Evolutionary conservation across 352 stramenopile species (phyloP).

Genomic region (Pythium plurisporium): DNA sequence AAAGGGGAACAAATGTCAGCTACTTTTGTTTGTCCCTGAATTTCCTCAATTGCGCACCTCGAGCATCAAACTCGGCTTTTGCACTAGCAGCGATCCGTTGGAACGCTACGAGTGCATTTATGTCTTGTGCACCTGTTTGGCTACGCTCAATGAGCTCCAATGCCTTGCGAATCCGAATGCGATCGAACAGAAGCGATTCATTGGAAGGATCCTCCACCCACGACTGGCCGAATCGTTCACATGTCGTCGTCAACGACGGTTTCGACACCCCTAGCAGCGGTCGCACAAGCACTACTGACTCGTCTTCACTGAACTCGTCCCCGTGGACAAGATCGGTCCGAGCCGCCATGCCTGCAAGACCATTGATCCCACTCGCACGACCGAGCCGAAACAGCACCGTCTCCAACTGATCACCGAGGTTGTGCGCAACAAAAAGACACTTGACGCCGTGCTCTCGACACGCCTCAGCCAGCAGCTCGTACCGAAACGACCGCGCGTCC

Average conservation of each 20-base stretch:
- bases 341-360: constrained; percentile 57
- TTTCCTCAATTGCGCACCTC: too few relatives aligned
- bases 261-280: constrained; percentile 64
- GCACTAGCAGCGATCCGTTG: constrained; percentile 16
- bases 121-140: background rate
- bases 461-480: constrained; percentile 49
- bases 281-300: constrained; percentile 35
- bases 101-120: constrained; percentile 9
- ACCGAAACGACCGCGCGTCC: constrained; percentile 59
- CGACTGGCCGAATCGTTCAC: constrained; percentile 55
- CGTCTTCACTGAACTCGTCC: background rate
- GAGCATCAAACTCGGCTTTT: constrained; percentile 11
- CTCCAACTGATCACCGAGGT: constrained; percentile 74
- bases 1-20: background rate
- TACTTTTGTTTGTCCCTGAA: too few relatives aligned
- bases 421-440: constrained; percentile 78
- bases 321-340: constrained; percentile 2
- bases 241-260: constrained; percentile 58
- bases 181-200: constrained; percentile 68
- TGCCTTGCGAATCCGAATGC: constrained; percentile 81
- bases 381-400: constrained; percentile 78
- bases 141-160: constrained; percentile 3
- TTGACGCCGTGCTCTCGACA: constrained; percentile 49
- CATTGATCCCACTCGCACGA: constrained; percentile 68
- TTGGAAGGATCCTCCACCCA: constrained; percentile 87